Evolutionary conservation across 148 eudicot species (phyloP).

Genomic region (Heliosperma pusillum): DNA sequence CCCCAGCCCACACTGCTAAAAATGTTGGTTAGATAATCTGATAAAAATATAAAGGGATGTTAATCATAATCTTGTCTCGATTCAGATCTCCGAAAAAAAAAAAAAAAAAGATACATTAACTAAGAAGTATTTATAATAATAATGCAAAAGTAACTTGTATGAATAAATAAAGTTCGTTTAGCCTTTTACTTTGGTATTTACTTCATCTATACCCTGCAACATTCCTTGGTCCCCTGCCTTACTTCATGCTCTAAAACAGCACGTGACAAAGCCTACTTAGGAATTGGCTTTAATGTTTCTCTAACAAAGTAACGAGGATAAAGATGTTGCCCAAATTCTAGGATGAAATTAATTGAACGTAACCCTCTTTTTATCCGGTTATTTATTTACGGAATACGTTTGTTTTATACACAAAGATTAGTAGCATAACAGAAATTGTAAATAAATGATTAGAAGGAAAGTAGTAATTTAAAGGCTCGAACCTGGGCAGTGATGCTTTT

Average conservation of each 20-base stretch:
- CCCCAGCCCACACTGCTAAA: no score
- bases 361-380: no score
- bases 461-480: background rate
- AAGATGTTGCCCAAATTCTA: constrained; percentile 3
- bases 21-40: no score
- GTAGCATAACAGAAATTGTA: no score
- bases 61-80: no score
- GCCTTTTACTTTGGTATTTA: background rate
- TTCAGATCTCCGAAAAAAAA: no score
- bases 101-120: no score
- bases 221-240: constrained; percentile 29
- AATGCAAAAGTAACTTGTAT: background rate
- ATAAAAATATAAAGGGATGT: no score
- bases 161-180: background rate
- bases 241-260: constrained; percentile 21
- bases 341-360: no score
- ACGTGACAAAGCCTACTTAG: constrained; percentile 26
- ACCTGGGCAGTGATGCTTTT: constrained; percentile 97
- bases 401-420: no score
- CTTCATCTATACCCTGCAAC: constrained; percentile 19
- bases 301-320: constrained; percentile 15
- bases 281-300: constrained; percentile 16
- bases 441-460: background rate
- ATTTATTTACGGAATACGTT: no score
- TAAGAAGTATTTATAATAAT: no score